Evolutionary conservation across 495 filamentous ascomycete species (phyloP).

Genomic region (Annulohypoxylon maeteangense): DNA sequence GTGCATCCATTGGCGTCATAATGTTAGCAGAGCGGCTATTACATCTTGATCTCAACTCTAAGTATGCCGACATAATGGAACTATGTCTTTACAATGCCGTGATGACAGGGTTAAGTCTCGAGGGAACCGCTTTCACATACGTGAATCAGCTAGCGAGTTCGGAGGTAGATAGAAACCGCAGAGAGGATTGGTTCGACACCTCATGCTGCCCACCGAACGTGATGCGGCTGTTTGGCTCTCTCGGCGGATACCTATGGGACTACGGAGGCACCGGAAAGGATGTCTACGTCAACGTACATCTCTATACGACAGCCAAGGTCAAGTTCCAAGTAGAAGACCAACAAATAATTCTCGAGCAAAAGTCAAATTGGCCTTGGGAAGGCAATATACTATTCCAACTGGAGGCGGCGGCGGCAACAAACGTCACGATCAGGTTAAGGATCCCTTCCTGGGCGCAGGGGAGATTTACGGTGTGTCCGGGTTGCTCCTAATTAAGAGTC

Average conservation of each 20-base stretch:
- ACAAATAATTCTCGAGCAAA: slow-evolving; percentile 56
- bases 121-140: slow-evolving; percentile 66
- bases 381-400: slow-evolving; percentile 60
- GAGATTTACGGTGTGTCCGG: slow-evolving; percentile 52
- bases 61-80: slow-evolving; percentile 69
- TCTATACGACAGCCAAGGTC: slow-evolving; percentile 62
- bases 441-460: slow-evolving; percentile 62
- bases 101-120: slow-evolving; percentile 61
- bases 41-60: slow-evolving; percentile 60
- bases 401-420: slow-evolving; percentile 45
- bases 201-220: slow-evolving; percentile 70
- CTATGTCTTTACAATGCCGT: slow-evolving; percentile 69
- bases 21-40: slow-evolving; percentile 67
- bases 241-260: slow-evolving; percentile 66
- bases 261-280: slow-evolving; percentile 46
- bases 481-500: slow-evolving; percentile 5
- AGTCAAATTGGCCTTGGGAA: slow-evolving; percentile 66
- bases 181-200: slow-evolving; percentile 65
- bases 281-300: slow-evolving; percentile 59
- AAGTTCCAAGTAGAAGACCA: slow-evolving; percentile 51
- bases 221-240: slow-evolving; percentile 60
- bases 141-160: slow-evolving; percentile 67
- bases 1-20: slow-evolving; percentile 69
- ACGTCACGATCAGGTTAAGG: slow-evolving; percentile 55
- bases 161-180: slow-evolving; percentile 54